phyloP scores from a whole-genome alignment of 202 grass and related monocot genomes.

The Setaria italica region DNA sequence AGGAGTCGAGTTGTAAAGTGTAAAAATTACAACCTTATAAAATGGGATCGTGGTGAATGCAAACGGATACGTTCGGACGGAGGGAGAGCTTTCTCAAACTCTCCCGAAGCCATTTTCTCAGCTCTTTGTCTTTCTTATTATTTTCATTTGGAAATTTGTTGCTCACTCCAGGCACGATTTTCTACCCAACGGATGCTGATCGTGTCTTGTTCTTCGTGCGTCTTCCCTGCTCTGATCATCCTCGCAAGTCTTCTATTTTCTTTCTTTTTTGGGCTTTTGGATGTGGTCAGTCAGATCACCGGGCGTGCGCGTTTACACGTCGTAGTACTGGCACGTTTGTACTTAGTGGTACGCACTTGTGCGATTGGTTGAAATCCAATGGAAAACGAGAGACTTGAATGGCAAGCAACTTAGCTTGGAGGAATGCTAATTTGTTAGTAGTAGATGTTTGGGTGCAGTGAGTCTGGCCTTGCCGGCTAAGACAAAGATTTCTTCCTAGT shows the following conservation, averaged over 20 bases:
- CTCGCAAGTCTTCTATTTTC: background rate
- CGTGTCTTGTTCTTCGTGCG: background rate
- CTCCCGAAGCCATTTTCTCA: too few species aligned
- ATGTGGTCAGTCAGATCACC: too few species aligned
- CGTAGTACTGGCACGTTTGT: background rate
- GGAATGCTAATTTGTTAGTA: background rate
- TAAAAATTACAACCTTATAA: too few species aligned
- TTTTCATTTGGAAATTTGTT: too few species aligned
- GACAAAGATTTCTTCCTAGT: background rate
- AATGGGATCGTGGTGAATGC: too few species aligned
- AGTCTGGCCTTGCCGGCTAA: conserved; percentile 16
- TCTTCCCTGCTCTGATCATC: background rate
- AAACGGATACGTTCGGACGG: too few species aligned
- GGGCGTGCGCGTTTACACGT: conserved; percentile 10
- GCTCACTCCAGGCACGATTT: too few species aligned
- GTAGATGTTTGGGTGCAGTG: background rate
- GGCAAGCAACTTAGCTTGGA: background rate
- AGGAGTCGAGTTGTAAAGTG: too few species aligned
- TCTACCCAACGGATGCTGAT: too few species aligned
- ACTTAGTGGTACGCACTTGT: background rate
- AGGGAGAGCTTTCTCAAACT: too few species aligned
- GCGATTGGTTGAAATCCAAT: background rate
- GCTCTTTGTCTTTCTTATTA: too few species aligned
- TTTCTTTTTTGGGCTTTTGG: background rate
- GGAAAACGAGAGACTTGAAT: background rate